A percentile compares a stretch with the other conserved stretches of the same genome.
Conservation (phyloP, 2,329 filamentous ascomycete species). For the Fusarium sp. region DNA sequence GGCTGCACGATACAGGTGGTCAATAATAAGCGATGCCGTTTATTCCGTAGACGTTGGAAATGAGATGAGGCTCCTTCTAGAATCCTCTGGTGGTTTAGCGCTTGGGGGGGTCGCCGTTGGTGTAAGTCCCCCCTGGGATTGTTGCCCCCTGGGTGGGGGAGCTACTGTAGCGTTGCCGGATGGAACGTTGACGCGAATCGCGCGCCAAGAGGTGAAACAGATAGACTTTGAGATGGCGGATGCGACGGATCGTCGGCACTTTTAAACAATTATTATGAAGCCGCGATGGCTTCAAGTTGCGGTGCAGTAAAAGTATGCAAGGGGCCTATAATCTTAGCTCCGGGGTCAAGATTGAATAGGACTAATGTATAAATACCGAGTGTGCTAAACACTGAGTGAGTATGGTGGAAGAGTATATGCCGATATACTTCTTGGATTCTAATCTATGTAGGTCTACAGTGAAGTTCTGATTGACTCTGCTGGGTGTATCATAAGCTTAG, state of each 20-base stretch:
- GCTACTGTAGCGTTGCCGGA: conserved; percentile 12
- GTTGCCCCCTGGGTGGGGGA: neutral
- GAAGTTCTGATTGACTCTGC: neutral
- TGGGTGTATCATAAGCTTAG: neutral
- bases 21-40: conserved; percentile 5
- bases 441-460: neutral
- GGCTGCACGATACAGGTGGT: conserved; percentile 27
- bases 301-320: neutral
- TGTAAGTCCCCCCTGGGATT: neutral
- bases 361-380: neutral
- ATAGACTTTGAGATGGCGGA: conserved; percentile 7
- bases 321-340: neutral
- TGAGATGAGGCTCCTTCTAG: conserved; percentile 14
- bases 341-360: neutral
- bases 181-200: conserved; percentile 13
- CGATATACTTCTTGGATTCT: neutral
- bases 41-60: neutral
- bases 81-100: conserved; percentile 11
- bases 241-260: conserved; percentile 17
- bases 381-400: neutral
- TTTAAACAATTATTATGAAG: conserved; percentile 4
- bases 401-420: neutral
- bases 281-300: conserved; percentile 10
- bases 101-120: neutral
- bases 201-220: neutral